Base-by-base conservation (phyloP, 371 early-diverging fungal species). In the Lichtheimia hyalospora region DNA sequence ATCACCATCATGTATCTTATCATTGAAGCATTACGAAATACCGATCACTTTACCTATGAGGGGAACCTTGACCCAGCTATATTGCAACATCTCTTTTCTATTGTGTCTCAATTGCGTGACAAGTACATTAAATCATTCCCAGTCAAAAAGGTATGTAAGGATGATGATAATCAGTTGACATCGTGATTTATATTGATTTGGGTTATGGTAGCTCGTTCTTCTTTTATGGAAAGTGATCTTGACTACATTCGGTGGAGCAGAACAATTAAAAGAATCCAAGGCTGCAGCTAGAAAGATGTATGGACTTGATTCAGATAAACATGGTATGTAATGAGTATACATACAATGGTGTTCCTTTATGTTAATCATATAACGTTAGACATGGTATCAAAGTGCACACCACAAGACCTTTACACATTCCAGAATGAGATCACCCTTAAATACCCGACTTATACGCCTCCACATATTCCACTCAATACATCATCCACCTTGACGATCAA, bases 121-220 rank as follows among this genome's bases (percentile, higher is more conserved):
- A 86, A 86, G 41, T 86, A 88, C 65, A 69, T 85, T 24, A 89
- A 89, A 64, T 75, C 84, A 57, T 92, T 88, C 73, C 93, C 92
- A 0, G 86, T 91, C 7, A 92, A 91, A 64, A 91, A 92, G 85
- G 92, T 89, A 71, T 16, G 23, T 15, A 15, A 27, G 27, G 27
- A 27, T 5, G 27, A 7, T 44, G 1, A 28, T 23, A 24, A 40
- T 3, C 7, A 20, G 13, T 25, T 25, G 25, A 25, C 25, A 25
- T n/a, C 25, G 2, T 2, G 12, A 49, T 7, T 54, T 40, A 6
- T 54, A n/a, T 8, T 24, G 1, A 13, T 13, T n/a, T 18, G 15
- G 0, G 5, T 18, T 34, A 15, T 18, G 42, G 14, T 56, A 91
- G 90, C 75, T 93, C 41, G 71, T 91, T 20, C 66, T 91, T 2